Conservation (phyloP, 1,284 basidiomycete genomes). For the Boletus smithii region DNA sequence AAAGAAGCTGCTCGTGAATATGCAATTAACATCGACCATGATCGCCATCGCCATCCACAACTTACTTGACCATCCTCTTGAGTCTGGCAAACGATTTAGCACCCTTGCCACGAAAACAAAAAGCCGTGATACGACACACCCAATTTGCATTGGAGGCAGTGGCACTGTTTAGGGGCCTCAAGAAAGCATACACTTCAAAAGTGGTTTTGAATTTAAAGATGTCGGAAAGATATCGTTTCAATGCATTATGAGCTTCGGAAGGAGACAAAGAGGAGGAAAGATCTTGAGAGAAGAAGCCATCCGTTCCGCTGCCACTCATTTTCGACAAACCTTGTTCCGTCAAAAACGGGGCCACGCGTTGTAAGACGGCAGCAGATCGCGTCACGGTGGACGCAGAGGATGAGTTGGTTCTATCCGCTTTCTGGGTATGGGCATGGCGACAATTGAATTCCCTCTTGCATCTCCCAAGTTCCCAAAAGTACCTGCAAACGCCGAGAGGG, state of each 20-base stretch:
- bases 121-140: slow-evolving; percentile 39
- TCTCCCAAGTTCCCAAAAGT: slow-evolving; percentile 50
- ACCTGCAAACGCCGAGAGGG: slow-evolving; percentile 41
- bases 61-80: slow-evolving; percentile 53
- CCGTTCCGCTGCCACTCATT: slow-evolving; percentile 35
- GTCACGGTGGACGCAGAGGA: background rate
- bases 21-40: background rate
- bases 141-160: slow-evolving; percentile 46
- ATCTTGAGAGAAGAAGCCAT: slow-evolving; percentile 37
- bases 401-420: slow-evolving; percentile 3
- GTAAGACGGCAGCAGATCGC: slow-evolving; percentile 17
- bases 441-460: slow-evolving; percentile 51
- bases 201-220: slow-evolving; percentile 43
- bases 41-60: background rate
- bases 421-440: slow-evolving; percentile 41
- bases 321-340: slow-evolving; percentile 48
- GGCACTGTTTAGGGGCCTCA: slow-evolving; percentile 46
- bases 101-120: background rate
- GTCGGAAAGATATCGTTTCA: slow-evolving; percentile 46
- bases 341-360: slow-evolving; percentile 44
- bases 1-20: slow-evolving; percentile 37
- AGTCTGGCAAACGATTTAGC: slow-evolving; percentile 35
- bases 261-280: slow-evolving; percentile 37
- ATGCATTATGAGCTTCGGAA: slow-evolving; percentile 46
- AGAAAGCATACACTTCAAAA: slow-evolving; percentile 47